Percentiles rank a stretch among this genome's conserved stretches.
phyloP scores from a whole-genome alignment of 2,329 filamentous ascomycete species.

The Drechslerella dactyloides region DNA sequence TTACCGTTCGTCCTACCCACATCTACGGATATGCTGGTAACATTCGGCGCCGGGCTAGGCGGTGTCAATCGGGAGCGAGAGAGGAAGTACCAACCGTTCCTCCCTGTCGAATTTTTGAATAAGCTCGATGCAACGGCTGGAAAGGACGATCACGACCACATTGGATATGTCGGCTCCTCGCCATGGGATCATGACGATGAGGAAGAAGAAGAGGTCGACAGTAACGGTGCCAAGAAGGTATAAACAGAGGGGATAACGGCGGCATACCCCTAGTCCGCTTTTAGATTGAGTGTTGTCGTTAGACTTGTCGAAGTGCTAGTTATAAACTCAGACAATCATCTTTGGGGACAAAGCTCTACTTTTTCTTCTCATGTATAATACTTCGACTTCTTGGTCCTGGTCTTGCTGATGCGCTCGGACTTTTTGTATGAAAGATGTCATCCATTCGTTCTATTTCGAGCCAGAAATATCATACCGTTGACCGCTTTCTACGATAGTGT shows the following conservation, averaged over 20 bases:
- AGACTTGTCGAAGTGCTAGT: too few species aligned
- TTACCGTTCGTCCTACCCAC: conserved; percentile 94
- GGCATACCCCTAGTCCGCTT: not conserved
- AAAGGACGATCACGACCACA: conserved; percentile 40
- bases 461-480: too few species aligned
- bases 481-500: too few species aligned
- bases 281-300: not conserved
- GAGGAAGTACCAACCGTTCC: conserved; percentile 92
- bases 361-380: too few species aligned
- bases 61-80: conserved; percentile 89
- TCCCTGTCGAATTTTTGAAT: conserved; percentile 88
- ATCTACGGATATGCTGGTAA: conserved; percentile 95
- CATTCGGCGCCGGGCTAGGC: conserved; percentile 91
- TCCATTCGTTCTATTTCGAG: too few species aligned
- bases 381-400: too few species aligned
- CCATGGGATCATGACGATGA: conserved; percentile 48
- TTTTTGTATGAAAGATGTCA: too few species aligned
- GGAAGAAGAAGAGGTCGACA: conserved; percentile 17
- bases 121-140: conserved; percentile 71
- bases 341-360: too few species aligned
- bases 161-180: conserved; percentile 42
- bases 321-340: too few species aligned
- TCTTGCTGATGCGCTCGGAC: too few species aligned
- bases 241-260: not conserved
- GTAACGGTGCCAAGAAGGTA: conserved; percentile 4